Conservation (phyloP, 2,329 filamentous ascomycete genomes). For the Fusarium pseudonygamai region DNA sequence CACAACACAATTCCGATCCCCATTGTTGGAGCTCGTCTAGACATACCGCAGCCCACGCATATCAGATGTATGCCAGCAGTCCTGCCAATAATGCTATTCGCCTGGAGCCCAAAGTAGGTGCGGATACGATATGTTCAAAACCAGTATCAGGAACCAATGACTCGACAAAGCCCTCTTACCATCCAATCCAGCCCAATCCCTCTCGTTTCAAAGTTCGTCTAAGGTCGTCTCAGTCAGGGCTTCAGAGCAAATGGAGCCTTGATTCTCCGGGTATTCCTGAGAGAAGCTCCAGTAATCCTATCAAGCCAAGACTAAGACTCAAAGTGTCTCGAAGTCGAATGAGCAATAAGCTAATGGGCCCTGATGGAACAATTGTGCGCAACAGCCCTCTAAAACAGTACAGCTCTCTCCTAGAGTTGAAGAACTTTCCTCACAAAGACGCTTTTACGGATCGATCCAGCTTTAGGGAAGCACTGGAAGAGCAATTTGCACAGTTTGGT, state of each 20-base stretch:
- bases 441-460: conserved; percentile 12
- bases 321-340: conserved; percentile 48
- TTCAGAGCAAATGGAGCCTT: conserved; percentile 5
- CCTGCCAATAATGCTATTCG: conserved; percentile 9
- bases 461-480: conserved; percentile 17
- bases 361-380: conserved; percentile 24
- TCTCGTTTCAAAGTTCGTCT: conserved; percentile 45
- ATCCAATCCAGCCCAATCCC: conserved; percentile 15
- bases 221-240: conserved; percentile 32
- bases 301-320: conserved; percentile 41
- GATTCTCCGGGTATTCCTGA: not conserved
- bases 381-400: conserved; percentile 45
- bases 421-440: conserved; percentile 28
- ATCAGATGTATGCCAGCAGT: conserved; percentile 18
- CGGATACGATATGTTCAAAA: not conserved
- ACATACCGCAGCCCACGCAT: conserved; percentile 10
- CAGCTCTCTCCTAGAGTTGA: conserved; percentile 47
- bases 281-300: conserved; percentile 18
- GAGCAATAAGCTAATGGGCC: conserved; percentile 20
- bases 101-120: not conserved
- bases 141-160: not conserved
- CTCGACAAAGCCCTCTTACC: not conserved
- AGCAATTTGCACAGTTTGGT: conserved; percentile 10
- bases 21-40: not conserved
- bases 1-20: not conserved